Base-by-base conservation (phyloP, 108 stramenopile species). In the Seminavis robusta region DNA sequence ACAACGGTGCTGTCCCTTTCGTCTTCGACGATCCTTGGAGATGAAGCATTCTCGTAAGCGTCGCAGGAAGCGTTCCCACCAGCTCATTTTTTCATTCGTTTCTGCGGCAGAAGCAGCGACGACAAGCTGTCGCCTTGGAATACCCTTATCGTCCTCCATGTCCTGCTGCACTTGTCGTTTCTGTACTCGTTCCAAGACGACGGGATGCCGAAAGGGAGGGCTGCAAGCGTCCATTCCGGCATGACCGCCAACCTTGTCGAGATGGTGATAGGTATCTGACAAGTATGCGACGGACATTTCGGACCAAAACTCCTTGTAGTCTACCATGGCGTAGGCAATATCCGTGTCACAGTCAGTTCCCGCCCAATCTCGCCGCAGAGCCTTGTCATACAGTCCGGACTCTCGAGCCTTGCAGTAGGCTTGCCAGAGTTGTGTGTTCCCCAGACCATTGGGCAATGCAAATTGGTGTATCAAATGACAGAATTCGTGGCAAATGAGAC, bases 381-480 rank as follows among this genome's bases (percentile, higher is more conserved):
- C 76, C 36, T 57, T 47, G 4, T 76, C 50, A 43, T 92, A 89
- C 39, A 60, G 65, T 4, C 75, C 77, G 38, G 80, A 80, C 6
- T 65, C 38, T 33, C 53, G 42, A 7, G 78, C 78, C 16, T 57
- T 38, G 46, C 51, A 44, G 56, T 83, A 76, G 13, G 69, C 50
- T 30, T 77, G 64, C 21, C 36, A 47, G 11, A 80, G 59, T 40
- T 51, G 55, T 0, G 47, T 16, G 64, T 86, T 82, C 16, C 74
- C 68, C 60, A 92, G 47, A 1, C 91, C 91, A 41, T 71, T 61
- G 4, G 74, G 65, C 2, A 92, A 64, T 37, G 57, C 73, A 30
- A 65, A 69, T 55, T 88, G 87, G 61, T 92, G 91, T 32, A 92
- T 78, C 19, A 92, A 52, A 74, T 88, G 91, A 36, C 91, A 92